phyloP scores from a whole-genome alignment of 2,329 filamentous ascomycete species.

The Phyllachora maydis region DNA sequence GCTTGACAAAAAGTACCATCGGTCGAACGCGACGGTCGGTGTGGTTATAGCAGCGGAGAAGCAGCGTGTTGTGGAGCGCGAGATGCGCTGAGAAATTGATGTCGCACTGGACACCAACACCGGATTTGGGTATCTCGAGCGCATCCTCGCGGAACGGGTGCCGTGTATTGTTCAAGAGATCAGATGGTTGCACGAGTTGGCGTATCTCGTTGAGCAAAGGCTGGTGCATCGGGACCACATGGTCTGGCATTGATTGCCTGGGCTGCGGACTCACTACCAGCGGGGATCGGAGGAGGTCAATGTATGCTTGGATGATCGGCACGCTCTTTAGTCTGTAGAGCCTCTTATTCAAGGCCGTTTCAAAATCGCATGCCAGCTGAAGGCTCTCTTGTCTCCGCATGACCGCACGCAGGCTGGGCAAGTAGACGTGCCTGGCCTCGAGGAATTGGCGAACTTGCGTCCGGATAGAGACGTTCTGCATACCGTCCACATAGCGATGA shows the following conservation, averaged over 20 bases:
- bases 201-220: slow-evolving; percentile 20
- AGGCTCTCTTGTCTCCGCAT: slow-evolving; percentile 29
- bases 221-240: slow-evolving; percentile 15
- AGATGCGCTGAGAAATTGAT: slow-evolving; percentile 81
- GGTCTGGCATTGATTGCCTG: slow-evolving; percentile 9
- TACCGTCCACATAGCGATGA: slow-evolving; percentile 28
- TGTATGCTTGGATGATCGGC: slow-evolving; percentile 22
- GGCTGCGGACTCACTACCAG: slow-evolving; percentile 7
- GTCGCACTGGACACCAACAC: slow-evolving; percentile 71
- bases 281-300: slow-evolving; percentile 23
- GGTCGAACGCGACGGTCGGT: slow-evolving; percentile 59
- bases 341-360: slow-evolving; percentile 26
- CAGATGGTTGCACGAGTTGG: slow-evolving; percentile 25
- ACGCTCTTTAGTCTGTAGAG: slow-evolving; percentile 18
- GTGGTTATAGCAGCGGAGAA: slow-evolving; percentile 66
- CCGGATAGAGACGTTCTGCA: slow-evolving; percentile 23
- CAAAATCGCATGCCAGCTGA: slow-evolving; percentile 33
- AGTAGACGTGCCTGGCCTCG: slow-evolving; percentile 4
- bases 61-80: slow-evolving; percentile 62
- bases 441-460: slow-evolving; percentile 16
- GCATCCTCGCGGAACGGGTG: slow-evolving; percentile 32
- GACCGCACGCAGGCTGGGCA: slow-evolving; percentile 17
- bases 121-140: slow-evolving; percentile 62
- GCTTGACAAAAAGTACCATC: slow-evolving; percentile 71
- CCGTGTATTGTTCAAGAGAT: slow-evolving; percentile 25